phyloP scores from a whole-genome alignment of 495 filamentous ascomycete species.

The Daldinia concentrica region DNA sequence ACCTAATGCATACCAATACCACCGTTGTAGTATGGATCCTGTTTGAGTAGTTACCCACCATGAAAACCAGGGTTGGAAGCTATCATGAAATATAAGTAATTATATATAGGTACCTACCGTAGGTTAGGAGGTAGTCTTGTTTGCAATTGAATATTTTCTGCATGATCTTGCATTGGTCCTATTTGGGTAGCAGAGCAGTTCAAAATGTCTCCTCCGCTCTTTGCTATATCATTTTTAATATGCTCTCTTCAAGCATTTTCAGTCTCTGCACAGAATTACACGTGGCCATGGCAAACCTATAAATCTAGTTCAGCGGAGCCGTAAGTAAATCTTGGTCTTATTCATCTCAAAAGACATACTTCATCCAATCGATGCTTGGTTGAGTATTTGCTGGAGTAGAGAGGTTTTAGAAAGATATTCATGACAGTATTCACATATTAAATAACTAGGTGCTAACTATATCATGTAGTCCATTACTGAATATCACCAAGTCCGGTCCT shows the following conservation, averaged over 20 bases:
- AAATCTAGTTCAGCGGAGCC: conserved; percentile 25
- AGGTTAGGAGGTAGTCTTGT: too few species aligned
- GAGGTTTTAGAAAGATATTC: background rate
- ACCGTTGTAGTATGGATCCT: background rate
- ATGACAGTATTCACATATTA: background rate
- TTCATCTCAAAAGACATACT: background rate
- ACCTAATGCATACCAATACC: background rate
- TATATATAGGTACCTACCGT: too few species aligned
- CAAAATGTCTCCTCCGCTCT: conserved; percentile 12
- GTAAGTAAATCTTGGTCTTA: conserved; percentile 11
- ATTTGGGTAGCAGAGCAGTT: background rate
- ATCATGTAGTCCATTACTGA: conserved; percentile 4
- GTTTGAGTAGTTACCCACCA: background rate
- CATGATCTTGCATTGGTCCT: background rate
- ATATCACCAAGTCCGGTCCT: conserved; percentile 25
- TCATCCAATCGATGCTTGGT: background rate
- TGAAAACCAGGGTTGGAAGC: too few species aligned
- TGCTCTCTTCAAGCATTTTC: conserved; percentile 5
- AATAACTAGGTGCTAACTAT: background rate
- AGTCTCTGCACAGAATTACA: conserved; percentile 16
- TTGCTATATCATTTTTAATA: background rate
- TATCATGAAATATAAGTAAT: too few species aligned
- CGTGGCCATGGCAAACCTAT: conserved; percentile 39
- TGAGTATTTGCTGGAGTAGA: background rate
- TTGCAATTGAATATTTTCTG: background rate